A percentile compares a stretch with the other conserved stretches of the same genome.
phyloP scores from a whole-genome alignment of 495 filamentous ascomycete genomes.

The Amphirosellinia nigrospora region DNA sequence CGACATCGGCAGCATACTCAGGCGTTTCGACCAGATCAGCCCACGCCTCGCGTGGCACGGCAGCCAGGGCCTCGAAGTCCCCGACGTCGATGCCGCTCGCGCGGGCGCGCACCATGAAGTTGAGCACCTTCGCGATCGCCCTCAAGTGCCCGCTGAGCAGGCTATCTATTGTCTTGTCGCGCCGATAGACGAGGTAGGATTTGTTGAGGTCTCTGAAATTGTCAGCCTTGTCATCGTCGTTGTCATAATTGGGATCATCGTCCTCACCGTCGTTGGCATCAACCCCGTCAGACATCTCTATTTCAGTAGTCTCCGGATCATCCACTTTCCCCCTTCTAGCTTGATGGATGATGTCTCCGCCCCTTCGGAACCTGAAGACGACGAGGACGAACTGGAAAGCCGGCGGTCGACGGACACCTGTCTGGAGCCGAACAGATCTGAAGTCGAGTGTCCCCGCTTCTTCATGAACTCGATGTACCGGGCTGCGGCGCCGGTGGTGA shows the following conservation, averaged over 20 bases:
- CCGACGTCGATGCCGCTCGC: slow-evolving; percentile 9
- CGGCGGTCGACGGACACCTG: not conserved
- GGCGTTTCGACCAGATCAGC: not conserved
- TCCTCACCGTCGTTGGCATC: no score
- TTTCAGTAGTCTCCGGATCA: no score
- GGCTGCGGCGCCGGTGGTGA: not conserved
- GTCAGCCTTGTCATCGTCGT: not conserved
- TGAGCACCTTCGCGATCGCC: not conserved
- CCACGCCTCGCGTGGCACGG: slow-evolving; percentile 8
- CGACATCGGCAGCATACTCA: not conserved
- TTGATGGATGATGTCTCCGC: not conserved
- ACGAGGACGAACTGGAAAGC: not conserved
- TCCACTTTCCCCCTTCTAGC: no score
- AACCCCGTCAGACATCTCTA: no score
- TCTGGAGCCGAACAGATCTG: not conserved
- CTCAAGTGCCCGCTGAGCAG: not conserved
- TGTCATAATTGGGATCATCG: no score
- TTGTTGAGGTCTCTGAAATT: not conserved
- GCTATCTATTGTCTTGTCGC: not conserved
- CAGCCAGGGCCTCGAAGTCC: slow-evolving; percentile 11
- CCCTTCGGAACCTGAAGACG: not conserved
- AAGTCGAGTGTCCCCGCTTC: not conserved
- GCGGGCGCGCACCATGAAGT: slow-evolving; percentile 9
- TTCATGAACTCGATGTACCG: slow-evolving; percentile 8
- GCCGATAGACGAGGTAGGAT: not conserved